Conservation (phyloP, 2,329 filamentous ascomycete genomes). For the Aspergillus oerlinghausenensis region DNA sequence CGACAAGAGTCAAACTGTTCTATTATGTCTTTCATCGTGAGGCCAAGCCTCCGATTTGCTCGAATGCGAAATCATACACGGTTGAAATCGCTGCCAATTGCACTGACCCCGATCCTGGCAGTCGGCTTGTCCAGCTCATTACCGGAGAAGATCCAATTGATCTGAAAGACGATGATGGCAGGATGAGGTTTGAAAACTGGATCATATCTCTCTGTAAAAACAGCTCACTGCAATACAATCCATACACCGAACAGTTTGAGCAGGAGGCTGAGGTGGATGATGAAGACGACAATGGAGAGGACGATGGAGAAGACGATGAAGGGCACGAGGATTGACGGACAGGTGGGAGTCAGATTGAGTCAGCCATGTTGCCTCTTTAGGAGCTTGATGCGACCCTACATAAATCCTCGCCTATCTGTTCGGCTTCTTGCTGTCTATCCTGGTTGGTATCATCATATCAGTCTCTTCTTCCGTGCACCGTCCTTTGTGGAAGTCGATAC, state of each 20-base stretch:
- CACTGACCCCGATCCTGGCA: slow-evolving; percentile 7
- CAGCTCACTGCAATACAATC: slow-evolving; percentile 4
- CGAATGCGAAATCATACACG: not conserved
- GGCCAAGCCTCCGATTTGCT: not conserved
- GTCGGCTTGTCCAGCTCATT: slow-evolving; percentile 11
- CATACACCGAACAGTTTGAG: slow-evolving; percentile 2
- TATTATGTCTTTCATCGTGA: slow-evolving; percentile 10
- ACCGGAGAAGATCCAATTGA: slow-evolving; percentile 7
- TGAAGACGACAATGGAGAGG: too few species aligned
- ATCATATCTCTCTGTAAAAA: slow-evolving; percentile 4
- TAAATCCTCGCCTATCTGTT: not conserved
- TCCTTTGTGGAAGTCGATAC: not conserved
- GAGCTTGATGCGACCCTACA: not conserved
- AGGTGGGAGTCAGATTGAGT: not conserved
- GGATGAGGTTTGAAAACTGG: slow-evolving; percentile 9
- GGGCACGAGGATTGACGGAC: not conserved
- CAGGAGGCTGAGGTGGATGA: not conserved
- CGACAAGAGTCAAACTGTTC: slow-evolving; percentile 9
- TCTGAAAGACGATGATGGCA: slow-evolving; percentile 4
- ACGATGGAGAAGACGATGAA: not conserved
- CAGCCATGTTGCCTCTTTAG: not conserved
- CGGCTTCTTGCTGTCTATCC: not conserved
- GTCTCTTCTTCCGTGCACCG: not conserved
- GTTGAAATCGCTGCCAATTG: slow-evolving; percentile 5
- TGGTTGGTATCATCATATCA: not conserved